phyloP scores from a whole-genome alignment of 805 yeast species.

The Ogataea henricii region DNA sequence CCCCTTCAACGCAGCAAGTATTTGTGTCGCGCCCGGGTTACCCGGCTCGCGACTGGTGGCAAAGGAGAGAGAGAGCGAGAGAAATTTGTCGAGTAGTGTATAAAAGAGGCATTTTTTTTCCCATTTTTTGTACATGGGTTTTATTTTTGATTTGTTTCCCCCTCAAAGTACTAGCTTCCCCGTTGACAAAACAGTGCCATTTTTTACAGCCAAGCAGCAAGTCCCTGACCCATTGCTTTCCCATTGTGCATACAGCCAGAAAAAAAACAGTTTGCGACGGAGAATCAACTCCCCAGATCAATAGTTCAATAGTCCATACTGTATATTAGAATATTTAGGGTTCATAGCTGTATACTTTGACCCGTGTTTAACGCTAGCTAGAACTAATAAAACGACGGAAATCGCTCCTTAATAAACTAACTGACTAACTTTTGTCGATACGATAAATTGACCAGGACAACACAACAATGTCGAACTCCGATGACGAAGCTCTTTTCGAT shows the following conservation, averaged over 20 bases:
- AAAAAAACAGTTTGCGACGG: slow-evolving; percentile 4
- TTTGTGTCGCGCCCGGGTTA: not conserved
- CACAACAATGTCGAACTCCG: slow-evolving; percentile 57
- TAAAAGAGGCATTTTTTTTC: not conserved
- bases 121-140: not conserved
- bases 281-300: not conserved
- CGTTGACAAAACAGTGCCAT: not conserved
- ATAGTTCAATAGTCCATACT: slow-evolving; percentile 2
- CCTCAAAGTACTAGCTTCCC: not conserved
- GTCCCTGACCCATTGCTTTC: not conserved
- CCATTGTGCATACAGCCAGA: slow-evolving; percentile 1
- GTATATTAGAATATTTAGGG: slow-evolving; percentile 10
- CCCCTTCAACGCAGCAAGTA: not conserved
- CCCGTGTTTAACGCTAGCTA: slow-evolving; percentile 8
- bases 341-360: slow-evolving; percentile 11
- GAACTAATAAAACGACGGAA: slow-evolving; percentile 11
- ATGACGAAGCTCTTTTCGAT: slow-evolving; percentile 92
- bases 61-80: too few relatives aligned
- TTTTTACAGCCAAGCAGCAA: not conserved
- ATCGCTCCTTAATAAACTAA: slow-evolving; percentile 7
- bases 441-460: not conserved
- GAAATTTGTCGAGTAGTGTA: not conserved
- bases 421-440: not conserved
- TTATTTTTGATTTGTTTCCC: not conserved
- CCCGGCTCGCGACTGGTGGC: not conserved